phyloP scores from a whole-genome alignment of 495 filamentous ascomycete species.

The Clohesyomyces aquaticus region DNA sequence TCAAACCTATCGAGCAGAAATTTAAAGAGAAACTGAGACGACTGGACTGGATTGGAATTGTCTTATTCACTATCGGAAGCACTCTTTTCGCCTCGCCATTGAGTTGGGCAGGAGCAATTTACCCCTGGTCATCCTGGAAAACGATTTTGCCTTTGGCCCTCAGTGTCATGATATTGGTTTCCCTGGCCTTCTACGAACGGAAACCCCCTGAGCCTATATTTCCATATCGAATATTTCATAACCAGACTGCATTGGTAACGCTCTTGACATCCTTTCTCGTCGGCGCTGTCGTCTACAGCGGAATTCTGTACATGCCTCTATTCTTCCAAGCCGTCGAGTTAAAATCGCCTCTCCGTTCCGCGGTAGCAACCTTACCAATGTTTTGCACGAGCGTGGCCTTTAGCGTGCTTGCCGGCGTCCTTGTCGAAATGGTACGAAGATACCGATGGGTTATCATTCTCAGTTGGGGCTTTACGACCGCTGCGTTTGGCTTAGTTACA shows the following conservation, averaged over 20 bases:
- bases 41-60: conserved; percentile 37
- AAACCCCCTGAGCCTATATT: conserved; percentile 42
- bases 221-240: conserved; percentile 47
- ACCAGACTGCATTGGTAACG: conserved; percentile 41
- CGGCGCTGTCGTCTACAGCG: conserved; percentile 43
- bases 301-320: conserved; percentile 48
- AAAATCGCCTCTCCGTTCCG: conserved; percentile 33
- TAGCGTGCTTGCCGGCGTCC: conserved; percentile 36
- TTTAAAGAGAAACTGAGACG: conserved; percentile 38
- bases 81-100: conserved; percentile 40
- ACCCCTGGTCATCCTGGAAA: conserved; percentile 48
- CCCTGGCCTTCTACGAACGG: conserved; percentile 47
- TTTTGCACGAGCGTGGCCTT: conserved; percentile 31
- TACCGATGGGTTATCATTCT: conserved; percentile 41
- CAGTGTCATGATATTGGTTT: conserved; percentile 43
- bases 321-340: conserved; percentile 49
- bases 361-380: conserved; percentile 8
- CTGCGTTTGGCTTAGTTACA: conserved; percentile 42
- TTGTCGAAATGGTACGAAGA: conserved; percentile 34
- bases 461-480: conserved; percentile 38
- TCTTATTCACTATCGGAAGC: conserved; percentile 41
- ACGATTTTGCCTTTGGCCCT: conserved; percentile 49
- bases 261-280: conserved; percentile 39
- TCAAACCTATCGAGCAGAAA: conserved; percentile 35
- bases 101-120: conserved; percentile 49